phyloP scores from a whole-genome alignment of 352 stramenopile genomes.

The Pythium coloratum region DNA sequence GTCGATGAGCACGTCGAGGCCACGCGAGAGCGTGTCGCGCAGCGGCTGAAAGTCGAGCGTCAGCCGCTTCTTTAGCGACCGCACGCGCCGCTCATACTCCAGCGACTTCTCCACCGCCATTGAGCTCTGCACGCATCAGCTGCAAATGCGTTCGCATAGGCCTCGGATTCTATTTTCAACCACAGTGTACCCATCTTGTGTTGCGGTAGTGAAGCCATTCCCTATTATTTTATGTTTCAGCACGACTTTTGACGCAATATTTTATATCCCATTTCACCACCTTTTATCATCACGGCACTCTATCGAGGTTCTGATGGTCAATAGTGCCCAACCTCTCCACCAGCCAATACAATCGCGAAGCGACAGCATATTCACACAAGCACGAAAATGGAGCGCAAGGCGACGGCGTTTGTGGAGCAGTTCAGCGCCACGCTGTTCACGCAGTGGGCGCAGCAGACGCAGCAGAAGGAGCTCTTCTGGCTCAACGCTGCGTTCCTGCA shows the following conservation, averaged over 20 bases:
- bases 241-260: neutral
- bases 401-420: conserved; percentile 55
- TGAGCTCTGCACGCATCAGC: neutral
- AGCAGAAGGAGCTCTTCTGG: conserved; percentile 52
- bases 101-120: conserved; percentile 33
- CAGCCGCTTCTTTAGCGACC: conserved; percentile 45
- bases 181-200: conserved; percentile 7
- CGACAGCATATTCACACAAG: neutral
- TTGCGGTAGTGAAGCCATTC: neutral
- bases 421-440: conserved; percentile 56
- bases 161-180: conserved; percentile 5
- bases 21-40: conserved; percentile 43
- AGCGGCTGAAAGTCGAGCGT: conserved; percentile 60
- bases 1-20: conserved; percentile 48
- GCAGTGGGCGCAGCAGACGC: conserved; percentile 43
- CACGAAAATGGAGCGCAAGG: conserved; percentile 41
- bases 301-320: neutral
- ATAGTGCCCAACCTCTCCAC: neutral
- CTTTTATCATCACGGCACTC: neutral
- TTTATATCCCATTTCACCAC: neutral
- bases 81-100: conserved; percentile 46
- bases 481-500: conserved; percentile 38
- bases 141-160: too few relatives aligned
- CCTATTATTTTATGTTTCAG: conserved; percentile 8
- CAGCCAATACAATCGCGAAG: neutral